Conservation (phyloP, 768 basidiomycete genomes). For the Amylocystis lapponica region DNA sequence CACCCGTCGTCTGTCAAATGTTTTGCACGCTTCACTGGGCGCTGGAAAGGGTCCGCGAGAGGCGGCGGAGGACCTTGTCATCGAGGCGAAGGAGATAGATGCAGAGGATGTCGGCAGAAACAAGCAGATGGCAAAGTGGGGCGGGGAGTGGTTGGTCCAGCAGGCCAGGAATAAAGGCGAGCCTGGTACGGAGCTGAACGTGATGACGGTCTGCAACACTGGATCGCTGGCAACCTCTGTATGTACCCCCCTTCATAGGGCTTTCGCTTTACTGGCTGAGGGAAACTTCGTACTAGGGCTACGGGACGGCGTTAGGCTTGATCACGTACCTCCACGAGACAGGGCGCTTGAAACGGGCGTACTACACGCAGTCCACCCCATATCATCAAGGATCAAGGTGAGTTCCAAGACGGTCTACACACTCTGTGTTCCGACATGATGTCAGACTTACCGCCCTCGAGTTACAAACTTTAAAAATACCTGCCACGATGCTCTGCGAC, state of each 20-base stretch:
- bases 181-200: constrained; percentile 52
- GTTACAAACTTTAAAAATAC: constrained; percentile 75
- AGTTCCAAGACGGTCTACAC: constrained; percentile 5
- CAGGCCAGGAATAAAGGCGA: constrained; percentile 36
- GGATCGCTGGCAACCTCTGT: constrained; percentile 93
- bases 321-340: constrained; percentile 87
- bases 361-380: constrained; percentile 91
- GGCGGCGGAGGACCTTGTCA: constrained; percentile 50
- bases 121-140: constrained; percentile 76
- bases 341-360: constrained; percentile 72
- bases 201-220: constrained; percentile 96
- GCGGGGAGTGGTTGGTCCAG: constrained; percentile 79
- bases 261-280: constrained; percentile 2
- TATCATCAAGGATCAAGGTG: constrained; percentile 90
- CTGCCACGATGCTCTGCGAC: constrained; percentile 93
- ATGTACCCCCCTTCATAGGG: constrained; percentile 19
- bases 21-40: constrained; percentile 34
- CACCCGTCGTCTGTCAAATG: constrained; percentile 58
- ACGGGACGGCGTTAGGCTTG: constrained; percentile 91
- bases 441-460: constrained; percentile 84
- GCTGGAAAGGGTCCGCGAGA: constrained; percentile 38
- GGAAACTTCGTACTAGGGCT: constrained; percentile 56
- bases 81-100: constrained; percentile 69
- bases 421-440: neutral
- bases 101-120: constrained; percentile 87